phyloP scores from a whole-genome alignment of 495 filamentous ascomycete genomes.

The Xylaria cubensis region DNA sequence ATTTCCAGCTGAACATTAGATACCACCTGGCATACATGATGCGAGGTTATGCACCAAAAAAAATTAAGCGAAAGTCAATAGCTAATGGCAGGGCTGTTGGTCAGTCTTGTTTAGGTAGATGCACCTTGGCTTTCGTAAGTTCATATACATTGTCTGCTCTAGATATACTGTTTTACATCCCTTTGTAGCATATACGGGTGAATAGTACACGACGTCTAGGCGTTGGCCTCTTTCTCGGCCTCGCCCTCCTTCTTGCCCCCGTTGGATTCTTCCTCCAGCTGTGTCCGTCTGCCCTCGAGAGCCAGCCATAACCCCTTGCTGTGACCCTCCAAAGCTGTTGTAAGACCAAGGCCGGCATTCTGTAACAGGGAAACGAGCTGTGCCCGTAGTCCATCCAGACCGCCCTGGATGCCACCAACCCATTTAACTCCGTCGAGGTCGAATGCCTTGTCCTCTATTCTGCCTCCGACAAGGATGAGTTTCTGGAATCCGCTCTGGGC shows the following conservation, averaged over 20 bases:
- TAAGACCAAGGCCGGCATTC: constrained; percentile 74
- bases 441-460: constrained; percentile 81
- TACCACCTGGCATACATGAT: neutral
- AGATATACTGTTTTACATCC: constrained; percentile 26
- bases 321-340: constrained; percentile 74
- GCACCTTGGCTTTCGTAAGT: neutral
- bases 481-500: constrained; percentile 86
- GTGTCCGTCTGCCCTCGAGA: constrained; percentile 75
- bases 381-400: constrained; percentile 79
- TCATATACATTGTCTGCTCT: constrained; percentile 24
- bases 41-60: neutral
- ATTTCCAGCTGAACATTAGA: neutral
- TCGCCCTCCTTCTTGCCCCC: constrained; percentile 45
- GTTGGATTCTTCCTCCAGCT: constrained; percentile 77
- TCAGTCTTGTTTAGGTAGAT: neutral
- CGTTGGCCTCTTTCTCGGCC: constrained; percentile 36
- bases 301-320: constrained; percentile 82
- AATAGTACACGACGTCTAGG: constrained; percentile 27
- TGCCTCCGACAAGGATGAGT: constrained; percentile 81
- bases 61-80: neutral
- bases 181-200: constrained; percentile 14
- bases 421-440: constrained; percentile 80
- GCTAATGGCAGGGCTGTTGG: neutral
- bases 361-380: constrained; percentile 82
- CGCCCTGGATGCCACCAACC: constrained; percentile 84